Percentiles rank a stretch among this genome's conserved stretches.
Evolutionary conservation across 108 stramenopile genomes (phyloP).

Genomic region (Conticribra weissflogii): DNA sequence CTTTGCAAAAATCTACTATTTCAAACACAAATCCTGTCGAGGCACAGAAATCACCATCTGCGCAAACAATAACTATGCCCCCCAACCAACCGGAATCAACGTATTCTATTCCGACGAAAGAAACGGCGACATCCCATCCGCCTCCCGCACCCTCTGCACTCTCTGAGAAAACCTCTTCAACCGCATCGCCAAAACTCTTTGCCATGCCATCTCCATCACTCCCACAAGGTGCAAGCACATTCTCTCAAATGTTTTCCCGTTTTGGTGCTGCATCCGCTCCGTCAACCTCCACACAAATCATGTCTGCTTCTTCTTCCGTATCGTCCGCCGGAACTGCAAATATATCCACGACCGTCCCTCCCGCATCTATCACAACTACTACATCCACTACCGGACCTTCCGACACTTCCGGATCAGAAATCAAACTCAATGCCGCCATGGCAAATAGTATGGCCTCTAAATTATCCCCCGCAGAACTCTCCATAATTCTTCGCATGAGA

Average conservation of each 20-base stretch:
- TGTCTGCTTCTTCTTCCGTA: constrained; percentile 12
- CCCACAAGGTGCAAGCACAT: background rate
- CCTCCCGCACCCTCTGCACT: constrained; percentile 8
- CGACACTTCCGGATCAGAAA: constrained; percentile 33
- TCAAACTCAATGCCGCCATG: constrained; percentile 68
- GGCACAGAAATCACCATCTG: too few species aligned
- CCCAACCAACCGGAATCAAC: too few species aligned
- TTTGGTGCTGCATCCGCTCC: constrained; percentile 17
- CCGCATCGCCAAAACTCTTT: constrained; percentile 34
- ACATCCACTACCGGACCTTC: constrained; percentile 6
- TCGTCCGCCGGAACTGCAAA: constrained; percentile 10
- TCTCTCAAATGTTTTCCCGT: constrained; percentile 8
- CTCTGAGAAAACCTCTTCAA: constrained; percentile 28
- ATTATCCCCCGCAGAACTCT: constrained; percentile 77
- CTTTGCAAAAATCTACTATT: too few species aligned
- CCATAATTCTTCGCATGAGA: constrained; percentile 85
- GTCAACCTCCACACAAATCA: background rate
- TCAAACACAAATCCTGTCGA: too few species aligned
- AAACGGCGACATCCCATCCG: constrained; percentile 1
- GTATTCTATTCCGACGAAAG: background rate
- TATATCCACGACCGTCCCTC: constrained; percentile 3
- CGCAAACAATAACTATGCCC: too few species aligned
- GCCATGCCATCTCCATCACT: constrained; percentile 27
- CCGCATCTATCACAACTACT: background rate
- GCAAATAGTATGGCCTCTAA: constrained; percentile 84